Conservation (phyloP, 2,329 filamentous ascomycete genomes). For the Bisporella sp. region DNA sequence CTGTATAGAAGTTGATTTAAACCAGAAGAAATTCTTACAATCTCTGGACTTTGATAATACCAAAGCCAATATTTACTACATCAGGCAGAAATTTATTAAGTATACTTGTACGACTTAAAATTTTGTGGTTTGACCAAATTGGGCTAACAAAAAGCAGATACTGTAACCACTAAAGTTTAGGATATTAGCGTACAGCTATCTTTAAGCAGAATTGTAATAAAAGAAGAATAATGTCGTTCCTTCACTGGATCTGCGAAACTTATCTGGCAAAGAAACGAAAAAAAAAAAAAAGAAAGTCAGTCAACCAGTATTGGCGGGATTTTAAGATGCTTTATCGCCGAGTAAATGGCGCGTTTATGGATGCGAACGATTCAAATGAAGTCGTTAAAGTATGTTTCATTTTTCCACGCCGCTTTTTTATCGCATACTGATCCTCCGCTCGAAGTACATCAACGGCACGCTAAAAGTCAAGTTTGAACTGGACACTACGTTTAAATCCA, state of each 20-base stretch:
- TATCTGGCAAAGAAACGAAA: slow-evolving; percentile 7
- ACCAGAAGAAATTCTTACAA: slow-evolving; percentile 12
- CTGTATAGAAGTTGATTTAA: slow-evolving; percentile 7
- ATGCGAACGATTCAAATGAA: slow-evolving; percentile 12
- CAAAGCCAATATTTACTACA: slow-evolving; percentile 20
- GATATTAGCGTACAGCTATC: slow-evolving; percentile 12
- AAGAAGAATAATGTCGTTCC: slow-evolving; percentile 21
- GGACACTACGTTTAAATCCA: slow-evolving; percentile 12
- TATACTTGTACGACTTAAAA: slow-evolving; percentile 5
- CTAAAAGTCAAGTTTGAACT: slow-evolving; percentile 12
- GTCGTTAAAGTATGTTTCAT: slow-evolving; percentile 11
- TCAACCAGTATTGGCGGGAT: slow-evolving; percentile 3
- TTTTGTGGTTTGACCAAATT: background rate
- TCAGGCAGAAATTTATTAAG: slow-evolving; percentile 17
- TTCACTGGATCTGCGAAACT: slow-evolving; percentile 18
- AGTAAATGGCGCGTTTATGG: slow-evolving; percentile 9
- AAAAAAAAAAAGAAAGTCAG: background rate
- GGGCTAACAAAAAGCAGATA: slow-evolving; percentile 5
- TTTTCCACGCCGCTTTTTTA: slow-evolving; percentile 1
- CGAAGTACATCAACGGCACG: slow-evolving; percentile 13
- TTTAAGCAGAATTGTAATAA: slow-evolving; percentile 15
- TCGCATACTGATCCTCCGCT: slow-evolving; percentile 7
- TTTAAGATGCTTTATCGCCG: slow-evolving; percentile 4
- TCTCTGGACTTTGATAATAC: slow-evolving; percentile 13
- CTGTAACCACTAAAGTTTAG: slow-evolving; percentile 4